These are phyloP conservation scores for Mycena sp. DNA, from an alignment of 1,284 basidiomycete genomes.

Conservation along the genomic window DNA sequence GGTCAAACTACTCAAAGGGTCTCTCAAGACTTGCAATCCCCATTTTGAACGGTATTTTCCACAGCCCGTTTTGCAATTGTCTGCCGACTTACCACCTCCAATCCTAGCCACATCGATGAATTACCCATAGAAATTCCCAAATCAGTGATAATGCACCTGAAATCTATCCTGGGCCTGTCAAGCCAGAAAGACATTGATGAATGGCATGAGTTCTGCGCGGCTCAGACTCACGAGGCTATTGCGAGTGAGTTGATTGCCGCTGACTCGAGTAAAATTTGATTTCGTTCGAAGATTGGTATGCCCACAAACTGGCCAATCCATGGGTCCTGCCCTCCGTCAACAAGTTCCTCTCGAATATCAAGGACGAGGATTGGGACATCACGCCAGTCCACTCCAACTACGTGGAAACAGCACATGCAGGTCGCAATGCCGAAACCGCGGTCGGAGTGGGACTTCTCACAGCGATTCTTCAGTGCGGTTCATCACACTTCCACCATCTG, in stretches of 20 bases:
- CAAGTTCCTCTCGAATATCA: conserved; percentile 9
- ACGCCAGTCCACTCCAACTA: conserved; percentile 8
- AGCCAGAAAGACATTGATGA: not conserved
- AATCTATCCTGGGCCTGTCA: not conserved
- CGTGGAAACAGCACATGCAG: conserved; percentile 10
- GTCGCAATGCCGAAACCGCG: conserved; percentile 4
- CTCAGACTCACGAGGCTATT: conserved; percentile 14
- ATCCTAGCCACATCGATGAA: not conserved
- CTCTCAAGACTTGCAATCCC: conserved; percentile 27
- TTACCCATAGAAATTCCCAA: not conserved
- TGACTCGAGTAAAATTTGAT: not conserved
- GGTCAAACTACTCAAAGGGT: conserved; percentile 19
- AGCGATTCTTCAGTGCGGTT: conserved; percentile 13
- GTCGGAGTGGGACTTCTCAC: not conserved
- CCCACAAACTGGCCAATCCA: not conserved
- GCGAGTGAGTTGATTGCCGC: not conserved
- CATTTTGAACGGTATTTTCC: conserved; percentile 26
- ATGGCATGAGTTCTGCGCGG: not conserved
- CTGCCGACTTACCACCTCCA: not conserved
- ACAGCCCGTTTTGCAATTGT: not conserved
- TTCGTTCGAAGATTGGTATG: not conserved
- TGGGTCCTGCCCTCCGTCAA: conserved; percentile 1
- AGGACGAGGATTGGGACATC: not conserved
- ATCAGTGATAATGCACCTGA: not conserved
- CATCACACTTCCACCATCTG: not conserved